Evolutionary conservation across 2,329 filamentous ascomycete genomes (phyloP), one percentile per base, ranked within the genome.

Genomic region (Aspergillus aculeatinus): DNA sequence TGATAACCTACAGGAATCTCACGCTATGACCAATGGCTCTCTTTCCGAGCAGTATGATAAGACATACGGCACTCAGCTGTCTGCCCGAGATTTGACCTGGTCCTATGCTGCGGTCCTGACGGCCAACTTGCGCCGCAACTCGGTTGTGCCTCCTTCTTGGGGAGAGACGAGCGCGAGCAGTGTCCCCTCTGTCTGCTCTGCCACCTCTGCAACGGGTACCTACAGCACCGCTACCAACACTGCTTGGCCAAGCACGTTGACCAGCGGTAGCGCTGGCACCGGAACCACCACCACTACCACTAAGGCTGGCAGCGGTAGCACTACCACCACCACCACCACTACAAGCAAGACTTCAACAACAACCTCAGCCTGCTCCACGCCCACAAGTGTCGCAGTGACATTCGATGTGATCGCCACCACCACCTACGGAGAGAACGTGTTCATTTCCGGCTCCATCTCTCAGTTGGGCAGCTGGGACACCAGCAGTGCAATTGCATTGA

Each of bases 391-490:
- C 9, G 78, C 83, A 0, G 85, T 92, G 16, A 87, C 85, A 0
- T 91, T 91, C 72, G 79, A 85, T 48, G 83, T 83, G 60, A 70
- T 80, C 0, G 85, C 81, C 11, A 80, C 77, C 1, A 91, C 89
- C 0, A 67, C 67, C 1, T 86, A 74, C 55, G 89, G 89, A 4
- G 81, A 92, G 72, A 87, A 81, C 12, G 81, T 92, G 69, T 88
- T 87, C 71, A 74, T 92, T 10, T 80, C 83, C 0, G 89, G 89
- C 11, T 85, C 82, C 60, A 80, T 82, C 53, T 68, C 79, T 0
- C 76, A 82, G 25, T 82, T 92, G 14, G 89, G 89, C 10, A 79
- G 70, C 65, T 92, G 89, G 89, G 77, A 86, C 61, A 78, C 83
- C 0, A 69, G 60, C 55, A 78, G 73, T 44, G 88, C 84, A 0